Base-by-base conservation (phyloP, 2,329 filamentous ascomycete species). In the Cercospora citrullina region DNA sequence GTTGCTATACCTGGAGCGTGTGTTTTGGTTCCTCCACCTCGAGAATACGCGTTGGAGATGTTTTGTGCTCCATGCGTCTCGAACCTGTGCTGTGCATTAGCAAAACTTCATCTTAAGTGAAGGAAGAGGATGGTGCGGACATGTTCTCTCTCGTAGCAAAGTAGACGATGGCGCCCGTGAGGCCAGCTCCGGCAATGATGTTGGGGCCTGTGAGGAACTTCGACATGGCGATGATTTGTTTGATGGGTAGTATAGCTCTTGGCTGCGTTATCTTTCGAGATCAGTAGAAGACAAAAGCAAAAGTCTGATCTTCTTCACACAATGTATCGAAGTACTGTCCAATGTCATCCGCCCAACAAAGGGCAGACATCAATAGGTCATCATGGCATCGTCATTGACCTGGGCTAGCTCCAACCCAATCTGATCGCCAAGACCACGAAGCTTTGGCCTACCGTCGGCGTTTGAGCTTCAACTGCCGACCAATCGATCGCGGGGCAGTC, bases 1-100 rank as follows among this genome's bases (percentile, higher is more conserved):
- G 79, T 80, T 14, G 77, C 78, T 23, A 75, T 71, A 26, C 70
- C 79, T 1, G 79, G 77, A 28, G 72, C 69, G 69, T 80, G 78
- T 33, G 74, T 79, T 53, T 74, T 73, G 31, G 73, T 72, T 7
- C 75, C 79, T 28, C 79, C 79, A 8, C 75, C 78, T 39, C 75
- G 67, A 7, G 78, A 77, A 63, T 74, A 78, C 48, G 76, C 68
- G 64, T 78, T 72, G 55, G 72, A 77, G 23, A 80, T 75, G 69
- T 77, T 76, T 67, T 78, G 74, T 16, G 75, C 72, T 59, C 72
- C 78, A 36, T 73, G 77, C 3, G 78, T 80, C 60, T 79, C 72
- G 68, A 80, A 76, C 7, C 74, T 68, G 51, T 6, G 21, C 30
- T 33, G n/a, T 6, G 31, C 31, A 12, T 28, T 28, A 23, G 58